These are phyloP conservation scores for Effrenium voratum DNA, from an alignment of 73 alveolate genomes.

Conservation along the genomic window DNA sequence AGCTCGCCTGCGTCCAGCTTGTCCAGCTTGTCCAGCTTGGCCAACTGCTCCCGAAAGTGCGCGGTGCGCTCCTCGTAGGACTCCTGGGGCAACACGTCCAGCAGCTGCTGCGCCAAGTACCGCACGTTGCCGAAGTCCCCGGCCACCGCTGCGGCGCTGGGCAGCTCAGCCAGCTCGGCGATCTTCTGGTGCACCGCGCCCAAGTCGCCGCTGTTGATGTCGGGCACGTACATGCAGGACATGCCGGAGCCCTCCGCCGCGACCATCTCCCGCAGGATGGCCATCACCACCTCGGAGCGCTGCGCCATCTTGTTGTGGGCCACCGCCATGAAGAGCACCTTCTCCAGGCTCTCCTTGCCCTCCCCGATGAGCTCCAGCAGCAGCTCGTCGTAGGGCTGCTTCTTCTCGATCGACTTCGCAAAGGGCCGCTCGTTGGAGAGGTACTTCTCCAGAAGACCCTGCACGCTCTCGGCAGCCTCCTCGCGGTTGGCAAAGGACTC, in stretches of 20 bases:
- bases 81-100: conserved; percentile 67
- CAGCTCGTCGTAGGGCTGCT: conserved; percentile 85
- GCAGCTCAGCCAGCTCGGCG: conserved; percentile 58
- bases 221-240: conserved; percentile 93
- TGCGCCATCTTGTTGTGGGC: conserved; percentile 82
- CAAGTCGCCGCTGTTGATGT: conserved; percentile 68
- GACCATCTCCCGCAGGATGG: conserved; percentile 86
- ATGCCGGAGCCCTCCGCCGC: conserved; percentile 91
- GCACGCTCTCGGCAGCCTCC: conserved; percentile 84
- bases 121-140: conserved; percentile 93
- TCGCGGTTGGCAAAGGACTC: conserved; percentile 62
- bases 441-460: conserved; percentile 72
- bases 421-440: conserved; percentile 91
- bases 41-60: conserved; percentile 50
- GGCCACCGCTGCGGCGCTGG: conserved; percentile 88
- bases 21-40: not conserved
- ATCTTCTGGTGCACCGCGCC: conserved; percentile 85
- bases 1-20: not conserved
- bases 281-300: conserved; percentile 67
- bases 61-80: conserved; percentile 69
- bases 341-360: conserved; percentile 47
- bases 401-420: conserved; percentile 59
- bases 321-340: conserved; percentile 71
- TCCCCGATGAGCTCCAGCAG: conserved; percentile 82
- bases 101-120: conserved; percentile 77